phyloP scores from a whole-genome alignment of 805 yeast genomes.

The Saccharomycopsis babjevae region DNA sequence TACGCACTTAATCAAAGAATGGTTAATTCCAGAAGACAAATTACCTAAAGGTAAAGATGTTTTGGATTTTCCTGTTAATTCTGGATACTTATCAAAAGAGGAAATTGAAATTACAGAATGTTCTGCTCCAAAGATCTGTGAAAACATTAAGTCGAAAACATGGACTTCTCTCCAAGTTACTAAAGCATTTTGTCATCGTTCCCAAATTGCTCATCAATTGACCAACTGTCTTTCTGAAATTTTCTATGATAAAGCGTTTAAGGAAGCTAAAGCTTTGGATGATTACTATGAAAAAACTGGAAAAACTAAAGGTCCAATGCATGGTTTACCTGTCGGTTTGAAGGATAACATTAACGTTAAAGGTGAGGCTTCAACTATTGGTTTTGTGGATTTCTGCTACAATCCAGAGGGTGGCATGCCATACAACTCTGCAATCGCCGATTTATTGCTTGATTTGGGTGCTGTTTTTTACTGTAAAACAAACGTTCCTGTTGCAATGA shows the following conservation, averaged over 20 bases:
- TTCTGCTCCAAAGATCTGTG: constrained; percentile 24
- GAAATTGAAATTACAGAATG: constrained; percentile 34
- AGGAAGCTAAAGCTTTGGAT: constrained; percentile 47
- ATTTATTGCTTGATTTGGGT: constrained; percentile 31
- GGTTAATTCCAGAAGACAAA: constrained; percentile 31
- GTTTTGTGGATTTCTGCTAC: constrained; percentile 28
- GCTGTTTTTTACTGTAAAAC: constrained; percentile 59
- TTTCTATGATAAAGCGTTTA: constrained; percentile 50
- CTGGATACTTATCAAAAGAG: constrained; percentile 26
- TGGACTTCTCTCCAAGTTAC: constrained; percentile 38
- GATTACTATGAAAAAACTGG: constrained; percentile 38
- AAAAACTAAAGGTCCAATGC: constrained; percentile 45
- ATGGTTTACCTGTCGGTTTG: constrained; percentile 56
- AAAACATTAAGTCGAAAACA: constrained; percentile 26
- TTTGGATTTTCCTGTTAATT: constrained; percentile 27
- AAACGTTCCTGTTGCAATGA: constrained; percentile 56
- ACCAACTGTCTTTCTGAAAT: constrained; percentile 27
- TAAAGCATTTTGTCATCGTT: constrained; percentile 49
- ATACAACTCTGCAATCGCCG: constrained; percentile 11
- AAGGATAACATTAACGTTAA: constrained; percentile 35
- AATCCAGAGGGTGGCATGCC: constrained; percentile 13
- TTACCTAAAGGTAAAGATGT: constrained; percentile 32
- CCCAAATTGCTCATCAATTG: constrained; percentile 50
- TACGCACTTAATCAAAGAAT: constrained; percentile 33
- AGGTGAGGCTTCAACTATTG: constrained; percentile 41